Evolutionary conservation across 129 eudicot genomes (phyloP).

Genomic region (Heracleum sosnowskyi): DNA sequence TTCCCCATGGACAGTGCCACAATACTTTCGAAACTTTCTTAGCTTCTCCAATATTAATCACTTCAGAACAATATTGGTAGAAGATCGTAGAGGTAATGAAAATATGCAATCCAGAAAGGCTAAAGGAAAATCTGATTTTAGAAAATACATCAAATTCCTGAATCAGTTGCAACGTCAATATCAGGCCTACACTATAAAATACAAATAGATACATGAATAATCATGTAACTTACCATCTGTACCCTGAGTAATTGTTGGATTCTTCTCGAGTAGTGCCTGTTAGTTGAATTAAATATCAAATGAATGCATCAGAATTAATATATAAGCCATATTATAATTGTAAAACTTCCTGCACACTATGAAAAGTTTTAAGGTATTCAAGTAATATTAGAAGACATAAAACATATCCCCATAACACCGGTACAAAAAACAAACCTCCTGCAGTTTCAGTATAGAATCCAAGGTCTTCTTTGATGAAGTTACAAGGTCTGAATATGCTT

Average conservation of each 20-base stretch:
- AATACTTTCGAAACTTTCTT: neutral
- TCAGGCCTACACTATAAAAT: neutral
- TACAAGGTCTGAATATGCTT: conserved; percentile 69
- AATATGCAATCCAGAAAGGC: neutral
- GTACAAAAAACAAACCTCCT: conserved; percentile 45
- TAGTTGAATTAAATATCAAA: conserved; percentile 4
- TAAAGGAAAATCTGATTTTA: neutral
- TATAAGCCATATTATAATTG: neutral
- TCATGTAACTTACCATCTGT: conserved; percentile 42
- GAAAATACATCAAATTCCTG: neutral
- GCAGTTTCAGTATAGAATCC: conserved; percentile 68
- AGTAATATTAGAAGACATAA: neutral
- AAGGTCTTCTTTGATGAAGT: conserved; percentile 63
- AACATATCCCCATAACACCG: neutral
- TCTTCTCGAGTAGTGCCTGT: conserved; percentile 71
- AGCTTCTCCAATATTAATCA: neutral
- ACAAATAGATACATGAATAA: neutral
- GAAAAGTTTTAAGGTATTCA: neutral
- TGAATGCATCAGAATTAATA: neutral
- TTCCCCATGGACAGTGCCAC: neutral
- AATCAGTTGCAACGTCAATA: neutral
- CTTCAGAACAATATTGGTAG: neutral
- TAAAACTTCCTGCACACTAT: neutral
- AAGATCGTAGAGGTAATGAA: neutral
- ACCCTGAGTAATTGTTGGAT: conserved; percentile 54